Conservation (phyloP, 2,329 filamentous ascomycete genomes). For the Fusarium mundagurra region DNA sequence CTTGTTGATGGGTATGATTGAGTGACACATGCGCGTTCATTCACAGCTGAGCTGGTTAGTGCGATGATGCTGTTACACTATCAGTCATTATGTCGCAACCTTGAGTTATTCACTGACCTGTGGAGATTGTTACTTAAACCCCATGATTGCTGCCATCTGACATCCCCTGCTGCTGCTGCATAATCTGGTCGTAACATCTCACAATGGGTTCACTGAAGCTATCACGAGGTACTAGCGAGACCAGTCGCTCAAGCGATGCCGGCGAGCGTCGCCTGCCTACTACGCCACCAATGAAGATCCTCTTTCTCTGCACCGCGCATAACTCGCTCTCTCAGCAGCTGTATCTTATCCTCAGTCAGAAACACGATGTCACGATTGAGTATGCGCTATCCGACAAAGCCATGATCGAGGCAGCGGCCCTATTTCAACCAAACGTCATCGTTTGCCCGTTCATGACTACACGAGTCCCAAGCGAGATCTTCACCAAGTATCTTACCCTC, state of each 20-base stretch:
- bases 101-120: neutral
- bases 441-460: slow-evolving; percentile 26
- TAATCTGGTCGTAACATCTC: neutral
- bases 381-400: slow-evolving; percentile 28
- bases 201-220: neutral
- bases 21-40: neutral
- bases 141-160: neutral
- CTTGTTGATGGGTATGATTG: neutral
- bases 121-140: slow-evolving; percentile 9
- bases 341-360: slow-evolving; percentile 12
- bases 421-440: slow-evolving; percentile 20
- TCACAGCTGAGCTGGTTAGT: neutral
- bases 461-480: slow-evolving; percentile 17
- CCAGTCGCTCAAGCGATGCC: neutral
- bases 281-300: slow-evolving; percentile 21
- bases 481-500: slow-evolving; percentile 20
- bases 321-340: slow-evolving; percentile 32
- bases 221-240: neutral
- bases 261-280: neutral
- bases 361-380: slow-evolving; percentile 16
- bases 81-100: neutral
- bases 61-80: neutral
- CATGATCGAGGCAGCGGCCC: slow-evolving; percentile 21
- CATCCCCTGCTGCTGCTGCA: neutral
- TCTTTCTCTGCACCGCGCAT: slow-evolving; percentile 30